Evolutionary conservation across 805 yeast species (phyloP).

Genomic region (Kodamaea fukazawae): DNA sequence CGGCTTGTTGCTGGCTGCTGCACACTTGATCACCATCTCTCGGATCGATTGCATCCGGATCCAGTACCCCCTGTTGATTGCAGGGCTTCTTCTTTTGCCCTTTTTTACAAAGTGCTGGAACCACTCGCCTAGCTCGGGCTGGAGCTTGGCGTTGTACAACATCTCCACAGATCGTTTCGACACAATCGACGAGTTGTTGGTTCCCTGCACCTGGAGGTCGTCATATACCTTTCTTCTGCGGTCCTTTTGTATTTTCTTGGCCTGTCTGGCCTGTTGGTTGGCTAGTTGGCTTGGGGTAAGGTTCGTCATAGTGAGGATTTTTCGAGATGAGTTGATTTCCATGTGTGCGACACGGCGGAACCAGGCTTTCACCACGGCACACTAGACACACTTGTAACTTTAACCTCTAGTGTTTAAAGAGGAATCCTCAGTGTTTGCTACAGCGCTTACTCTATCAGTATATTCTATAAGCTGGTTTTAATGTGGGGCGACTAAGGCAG

Average conservation of each 20-base stretch:
- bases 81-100: conserved; percentile 69
- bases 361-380: no score
- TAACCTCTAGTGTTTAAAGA: no score
- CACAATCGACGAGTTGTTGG: conserved; percentile 79
- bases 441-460: no score
- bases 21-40: conserved; percentile 43
- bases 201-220: conserved; percentile 75
- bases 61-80: conserved; percentile 84
- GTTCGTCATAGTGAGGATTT: no score
- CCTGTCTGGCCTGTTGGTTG: conserved; percentile 23
- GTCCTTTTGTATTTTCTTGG: conserved; percentile 42
- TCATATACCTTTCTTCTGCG: conserved; percentile 47
- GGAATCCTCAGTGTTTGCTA: no score
- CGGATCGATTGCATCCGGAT: conserved; percentile 69
- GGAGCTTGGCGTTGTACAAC: conserved; percentile 42
- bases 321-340: no score
- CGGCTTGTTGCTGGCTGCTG: conserved; percentile 17
- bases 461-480: no score
- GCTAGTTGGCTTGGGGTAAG: conserved; percentile 6
- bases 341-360: no score
- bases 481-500: no score
- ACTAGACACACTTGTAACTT: no score
- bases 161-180: conserved; percentile 78
- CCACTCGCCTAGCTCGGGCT: conserved; percentile 43
- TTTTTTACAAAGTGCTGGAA: conserved; percentile 67